Evolutionary conservation across 2,329 filamentous ascomycete species (phyloP), one percentile per base, ranked within the genome.

Genomic region (Orbilia ellipsospora): DNA sequence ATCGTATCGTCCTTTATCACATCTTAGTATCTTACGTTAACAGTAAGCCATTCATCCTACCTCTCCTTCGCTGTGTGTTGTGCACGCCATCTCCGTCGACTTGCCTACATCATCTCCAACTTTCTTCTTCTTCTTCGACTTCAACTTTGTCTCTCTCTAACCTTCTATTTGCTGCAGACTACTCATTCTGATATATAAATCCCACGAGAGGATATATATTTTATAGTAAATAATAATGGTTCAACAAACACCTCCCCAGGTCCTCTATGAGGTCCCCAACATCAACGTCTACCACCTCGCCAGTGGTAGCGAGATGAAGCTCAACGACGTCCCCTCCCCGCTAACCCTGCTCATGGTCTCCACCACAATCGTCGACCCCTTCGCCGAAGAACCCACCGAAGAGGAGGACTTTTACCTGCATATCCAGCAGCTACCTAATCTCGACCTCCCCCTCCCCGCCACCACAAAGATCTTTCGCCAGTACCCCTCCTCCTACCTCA

Each of bases 381-480:
- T 88, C 78, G 81, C 81, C 7, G 85, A 85, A 72, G 85, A 87
- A 65, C 80, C 81, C 2, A 56, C 60, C 59, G 86, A 87, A 2
- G 90, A 94, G 81, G 92, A 97, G 81, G 95, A 98, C 85, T 98
- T 97, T 84, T 98, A 98, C 82, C 89, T 99, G 4, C 94, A 98
- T 82, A 88, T 99, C 23, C 93, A 97, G 80, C 89, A 98, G 8
- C 94, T 94, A 13, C 94, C 94, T 18, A 94, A 97, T 85, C 89
- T 99, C 79, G 94, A 98, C 80, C 88, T 98, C 4, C 92, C 95
- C 4, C 87, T 98, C 13, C 95, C 95, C 12, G 94, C 94, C 16
- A 98, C 94, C 0, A 98, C 95, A 0, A 94, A 98, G 82, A 95
- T 99, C 82, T 98, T 97, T 84, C 93, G 97, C 82, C 93, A 98